Evolutionary conservation across 1,284 basidiomycete genomes (phyloP), one percentile per base, ranked within the genome.

Genomic region (Coriolopsis trogii): DNA sequence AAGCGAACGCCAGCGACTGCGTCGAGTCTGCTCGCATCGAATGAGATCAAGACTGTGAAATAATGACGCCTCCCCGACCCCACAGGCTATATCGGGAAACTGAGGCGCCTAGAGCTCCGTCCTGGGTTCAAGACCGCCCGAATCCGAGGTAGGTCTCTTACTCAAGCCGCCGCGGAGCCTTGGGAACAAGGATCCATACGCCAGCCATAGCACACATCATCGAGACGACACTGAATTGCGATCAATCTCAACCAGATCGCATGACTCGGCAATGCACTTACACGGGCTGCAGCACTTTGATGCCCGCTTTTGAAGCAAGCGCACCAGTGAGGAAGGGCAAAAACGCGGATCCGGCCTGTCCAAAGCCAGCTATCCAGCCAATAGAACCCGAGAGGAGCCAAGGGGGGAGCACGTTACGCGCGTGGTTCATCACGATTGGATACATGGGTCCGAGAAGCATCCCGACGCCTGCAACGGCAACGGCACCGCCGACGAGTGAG

Each of bases 301-400:
- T 84, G 0, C 84, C 83, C 51, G 77, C 78, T 58, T 73, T 80
- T 8, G 70, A 69, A 5, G 82, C 76, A 33, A 85, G 69, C 0
- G 78, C 73, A 9, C 84, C 83, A 0, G 83, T 84, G 47, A 84
- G 67, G 63, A 89, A 87, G 0, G 87, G 86, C 39, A 90, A 66
- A 5, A 85, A 66, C 0, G 87, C 86, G 40, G 79, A 81, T 9
- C 87, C 87, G 2, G 84, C 79, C 60, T 84, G 82, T 0, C 87
- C 87, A 41, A 88, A 71, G 13, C 80, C 81, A 2, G 80, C 76
- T 30, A 85, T 83, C 80, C 83, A 85, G 1, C 87, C 86, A 28
- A 89, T 82, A n/a, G 80, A 77, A 1, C 75, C 84, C 0, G 80
- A 81, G 44, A 87, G 76, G 8, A 89, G 71, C 74, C 81, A 83